These are phyloP conservation scores for sweet orange (Citrus sinensis) DNA, from an alignment of 345 rosid species.

Conservation along the genomic window DNA sequence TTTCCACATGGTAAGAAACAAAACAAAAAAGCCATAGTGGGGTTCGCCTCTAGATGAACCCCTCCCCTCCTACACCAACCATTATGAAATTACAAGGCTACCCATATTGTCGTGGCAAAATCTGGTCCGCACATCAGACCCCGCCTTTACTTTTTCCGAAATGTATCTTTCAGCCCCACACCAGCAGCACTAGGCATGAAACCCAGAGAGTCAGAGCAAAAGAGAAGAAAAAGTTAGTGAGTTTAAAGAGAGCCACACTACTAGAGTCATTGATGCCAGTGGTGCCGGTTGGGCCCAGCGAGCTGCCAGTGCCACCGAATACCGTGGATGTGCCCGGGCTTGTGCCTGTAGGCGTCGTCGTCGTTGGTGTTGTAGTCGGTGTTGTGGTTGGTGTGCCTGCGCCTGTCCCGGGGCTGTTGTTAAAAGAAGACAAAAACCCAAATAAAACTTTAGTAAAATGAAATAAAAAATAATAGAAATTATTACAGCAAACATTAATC, in stretches of 20 bases:
- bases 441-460: too few species aligned
- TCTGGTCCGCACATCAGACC: slow-evolving; percentile 33
- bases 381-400: slow-evolving; percentile 9
- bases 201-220: slow-evolving; percentile 5
- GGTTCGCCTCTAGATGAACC: slow-evolving; percentile 22
- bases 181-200: slow-evolving; percentile 17
- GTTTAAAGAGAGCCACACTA: slow-evolving; percentile 8
- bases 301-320: slow-evolving; percentile 6
- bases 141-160: neutral
- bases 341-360: slow-evolving; percentile 19
- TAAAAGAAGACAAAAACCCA: neutral
- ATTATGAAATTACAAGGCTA: slow-evolving; percentile 16
- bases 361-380: slow-evolving; percentile 9
- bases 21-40: slow-evolving; percentile 15
- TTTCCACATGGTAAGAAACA: slow-evolving; percentile 7
- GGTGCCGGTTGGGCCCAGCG: slow-evolving; percentile 21
- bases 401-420: slow-evolving; percentile 20
- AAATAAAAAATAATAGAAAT: too few species aligned
- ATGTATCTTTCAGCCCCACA: slow-evolving; percentile 20
- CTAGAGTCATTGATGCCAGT: slow-evolving; percentile 17
- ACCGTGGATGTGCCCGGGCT: slow-evolving; percentile 11
- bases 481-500: neutral
- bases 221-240: slow-evolving; percentile 13
- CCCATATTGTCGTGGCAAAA: slow-evolving; percentile 33
- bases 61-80: slow-evolving; percentile 2